Conservation (phyloP, 208 protist genomes). For the Acanthamoeba divionensis region DNA sequence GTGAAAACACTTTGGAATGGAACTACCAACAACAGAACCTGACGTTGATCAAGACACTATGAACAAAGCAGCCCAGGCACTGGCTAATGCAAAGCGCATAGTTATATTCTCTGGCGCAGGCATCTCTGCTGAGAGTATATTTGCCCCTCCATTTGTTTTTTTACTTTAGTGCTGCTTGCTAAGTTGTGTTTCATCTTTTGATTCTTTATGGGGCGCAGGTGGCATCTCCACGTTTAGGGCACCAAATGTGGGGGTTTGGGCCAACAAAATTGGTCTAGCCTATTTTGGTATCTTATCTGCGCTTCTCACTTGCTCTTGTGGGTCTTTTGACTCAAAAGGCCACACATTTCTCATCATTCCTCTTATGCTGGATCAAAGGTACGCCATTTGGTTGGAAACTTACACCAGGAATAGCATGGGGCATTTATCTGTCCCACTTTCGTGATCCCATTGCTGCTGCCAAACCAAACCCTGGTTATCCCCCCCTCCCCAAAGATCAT, state of each 20-base stretch:
- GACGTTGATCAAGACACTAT: neutral
- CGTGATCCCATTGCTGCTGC: slow-evolving; percentile 10
- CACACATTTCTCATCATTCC: neutral
- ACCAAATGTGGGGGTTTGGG: slow-evolving; percentile 28
- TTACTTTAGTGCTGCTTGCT: neutral
- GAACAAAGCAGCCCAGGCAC: neutral
- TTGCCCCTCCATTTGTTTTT: neutral
- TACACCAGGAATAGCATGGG: neutral
- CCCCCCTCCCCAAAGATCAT: neutral
- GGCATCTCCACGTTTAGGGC: slow-evolving; percentile 26
- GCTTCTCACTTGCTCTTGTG: neutral
- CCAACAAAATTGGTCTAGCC: slow-evolving; percentile 27
- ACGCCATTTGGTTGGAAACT: neutral
- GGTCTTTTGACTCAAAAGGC: neutral
- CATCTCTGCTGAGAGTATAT: slow-evolving; percentile 46
- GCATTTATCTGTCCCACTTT: slow-evolving; percentile 29
- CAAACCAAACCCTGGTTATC: neutral
- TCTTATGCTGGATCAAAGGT: neutral
- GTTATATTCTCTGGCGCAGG: slow-evolving; percentile 34
- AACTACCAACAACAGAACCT: too few species aligned
- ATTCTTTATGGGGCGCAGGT: neutral
- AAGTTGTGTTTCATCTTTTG: neutral
- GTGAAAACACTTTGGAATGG: too few species aligned
- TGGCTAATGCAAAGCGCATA: neutral
- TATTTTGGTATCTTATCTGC: neutral